These are phyloP conservation scores for Colletotrichum tabaci DNA, from an alignment of 2,329 filamentous ascomycete genomes.

Conservation along the genomic window DNA sequence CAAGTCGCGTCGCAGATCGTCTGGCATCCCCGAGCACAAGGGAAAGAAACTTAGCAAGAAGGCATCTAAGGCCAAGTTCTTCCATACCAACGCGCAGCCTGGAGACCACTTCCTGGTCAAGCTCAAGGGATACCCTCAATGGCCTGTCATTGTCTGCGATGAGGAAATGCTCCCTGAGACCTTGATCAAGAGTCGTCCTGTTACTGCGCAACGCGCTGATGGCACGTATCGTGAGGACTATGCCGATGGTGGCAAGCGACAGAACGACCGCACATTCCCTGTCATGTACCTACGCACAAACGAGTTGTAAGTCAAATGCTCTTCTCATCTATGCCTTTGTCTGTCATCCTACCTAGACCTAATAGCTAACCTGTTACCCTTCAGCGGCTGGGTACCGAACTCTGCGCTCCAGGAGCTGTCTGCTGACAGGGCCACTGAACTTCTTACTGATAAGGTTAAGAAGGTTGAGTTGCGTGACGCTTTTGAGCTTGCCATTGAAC, in stretches of 20 bases:
- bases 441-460: slow-evolving; percentile 82
- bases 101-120: slow-evolving; percentile 94
- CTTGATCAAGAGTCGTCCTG: slow-evolving; percentile 83
- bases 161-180: slow-evolving; percentile 91
- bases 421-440: slow-evolving; percentile 77
- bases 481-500: slow-evolving; percentile 84
- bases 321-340: slow-evolving; percentile 2
- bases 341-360: neutral
- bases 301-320: slow-evolving; percentile 84
- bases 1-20: slow-evolving; percentile 81
- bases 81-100: slow-evolving; percentile 85
- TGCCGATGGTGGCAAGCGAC: slow-evolving; percentile 88
- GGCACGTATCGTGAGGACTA: slow-evolving; percentile 91
- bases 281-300: slow-evolving; percentile 97
- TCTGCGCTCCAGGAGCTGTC: slow-evolving; percentile 85
- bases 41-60: slow-evolving; percentile 89
- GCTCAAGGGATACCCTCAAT: slow-evolving; percentile 94
- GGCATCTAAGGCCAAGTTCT: slow-evolving; percentile 80
- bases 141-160: slow-evolving; percentile 95
- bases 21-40: slow-evolving; percentile 75
- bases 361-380: slow-evolving; percentile 18
- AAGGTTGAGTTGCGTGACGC: slow-evolving; percentile 82
- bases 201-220: slow-evolving; percentile 85
- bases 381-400: slow-evolving; percentile 92
- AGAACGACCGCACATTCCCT: slow-evolving; percentile 87